These are phyloP conservation scores for Firmiana major DNA, from an alignment of 345 rosid genomes.

Conservation along the genomic window DNA sequence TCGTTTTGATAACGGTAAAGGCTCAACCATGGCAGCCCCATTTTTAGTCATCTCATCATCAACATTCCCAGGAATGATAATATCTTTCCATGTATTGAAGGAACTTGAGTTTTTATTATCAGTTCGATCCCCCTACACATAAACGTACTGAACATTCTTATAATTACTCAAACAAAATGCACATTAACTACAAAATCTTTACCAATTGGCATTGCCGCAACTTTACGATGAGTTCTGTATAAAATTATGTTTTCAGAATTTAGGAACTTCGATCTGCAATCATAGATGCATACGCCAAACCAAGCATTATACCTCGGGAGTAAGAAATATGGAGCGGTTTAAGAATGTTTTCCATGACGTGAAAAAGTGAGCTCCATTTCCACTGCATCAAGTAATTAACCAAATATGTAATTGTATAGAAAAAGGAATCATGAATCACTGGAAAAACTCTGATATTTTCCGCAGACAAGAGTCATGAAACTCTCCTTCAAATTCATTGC, in stretches of 20 bases:
- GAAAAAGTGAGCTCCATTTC: constrained; percentile 79
- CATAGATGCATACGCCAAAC: background rate
- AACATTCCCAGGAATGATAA: constrained; percentile 92
- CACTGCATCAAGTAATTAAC: constrained; percentile 26
- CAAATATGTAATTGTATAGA: background rate
- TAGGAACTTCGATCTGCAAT: background rate
- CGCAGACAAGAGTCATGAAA: no score
- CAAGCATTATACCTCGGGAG: constrained; percentile 62
- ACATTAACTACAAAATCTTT: no score
- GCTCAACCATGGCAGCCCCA: constrained; percentile 48
- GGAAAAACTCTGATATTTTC: no score
- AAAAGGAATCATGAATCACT: background rate
- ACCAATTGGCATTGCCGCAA: no score
- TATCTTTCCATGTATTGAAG: constrained; percentile 94
- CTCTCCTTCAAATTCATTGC: no score
- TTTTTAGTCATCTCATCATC: constrained; percentile 79
- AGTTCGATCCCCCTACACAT: constrained; percentile 75
- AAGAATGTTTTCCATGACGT: constrained; percentile 71
- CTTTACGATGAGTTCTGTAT: background rate
- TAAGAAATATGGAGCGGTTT: constrained; percentile 72
- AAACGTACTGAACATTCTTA: background rate
- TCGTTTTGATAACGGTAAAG: constrained; percentile 71
- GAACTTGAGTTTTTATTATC: constrained; percentile 81
- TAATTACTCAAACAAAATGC: no score
- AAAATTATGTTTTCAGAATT: background rate